These are phyloP conservation scores for Fusarium devonianum DNA, from an alignment of 2,329 filamentous ascomycete species.

Conservation along the genomic window DNA sequence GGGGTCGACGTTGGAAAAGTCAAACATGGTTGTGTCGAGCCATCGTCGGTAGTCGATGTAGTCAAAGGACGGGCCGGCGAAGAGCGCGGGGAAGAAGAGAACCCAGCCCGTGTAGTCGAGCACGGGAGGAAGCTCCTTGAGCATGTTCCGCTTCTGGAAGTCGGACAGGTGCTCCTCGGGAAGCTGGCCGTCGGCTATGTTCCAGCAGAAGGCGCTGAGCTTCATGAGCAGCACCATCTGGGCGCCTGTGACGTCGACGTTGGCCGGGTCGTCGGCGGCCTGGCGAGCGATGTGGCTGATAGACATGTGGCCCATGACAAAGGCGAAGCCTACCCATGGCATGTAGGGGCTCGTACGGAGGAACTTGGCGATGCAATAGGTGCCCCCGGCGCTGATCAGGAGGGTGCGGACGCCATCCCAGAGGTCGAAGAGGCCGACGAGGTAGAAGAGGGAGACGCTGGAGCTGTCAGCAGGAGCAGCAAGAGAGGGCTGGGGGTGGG, in stretches of 20 bases:
- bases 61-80: slow-evolving; percentile 92
- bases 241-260: slow-evolving; percentile 88
- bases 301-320: slow-evolving; percentile 95
- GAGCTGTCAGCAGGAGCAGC: slow-evolving; percentile 5
- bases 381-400: slow-evolving; percentile 77
- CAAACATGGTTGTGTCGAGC: slow-evolving; percentile 95
- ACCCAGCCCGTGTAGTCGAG: slow-evolving; percentile 91
- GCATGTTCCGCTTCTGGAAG: slow-evolving; percentile 81
- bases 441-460: slow-evolving; percentile 85
- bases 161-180: slow-evolving; percentile 82
- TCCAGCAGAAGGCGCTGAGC: slow-evolving; percentile 96
- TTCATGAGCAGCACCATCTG: slow-evolving; percentile 99
- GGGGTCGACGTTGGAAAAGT: slow-evolving; percentile 81
- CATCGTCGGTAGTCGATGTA: slow-evolving; percentile 91
- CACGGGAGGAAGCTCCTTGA: slow-evolving; percentile 75
- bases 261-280: slow-evolving; percentile 67
- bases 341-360: slow-evolving; percentile 84
- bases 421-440: slow-evolving; percentile 91
- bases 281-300: slow-evolving; percentile 87
- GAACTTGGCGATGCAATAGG: slow-evolving; percentile 84
- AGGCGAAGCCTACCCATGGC: slow-evolving; percentile 96
- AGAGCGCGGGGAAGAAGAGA: slow-evolving; percentile 90
- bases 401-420: slow-evolving; percentile 86
- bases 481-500: neutral
- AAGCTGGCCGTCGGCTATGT: slow-evolving; percentile 89